Base-by-base conservation (phyloP, 2,329 filamentous ascomycete species). In the Colletotrichum sp. region DNA sequence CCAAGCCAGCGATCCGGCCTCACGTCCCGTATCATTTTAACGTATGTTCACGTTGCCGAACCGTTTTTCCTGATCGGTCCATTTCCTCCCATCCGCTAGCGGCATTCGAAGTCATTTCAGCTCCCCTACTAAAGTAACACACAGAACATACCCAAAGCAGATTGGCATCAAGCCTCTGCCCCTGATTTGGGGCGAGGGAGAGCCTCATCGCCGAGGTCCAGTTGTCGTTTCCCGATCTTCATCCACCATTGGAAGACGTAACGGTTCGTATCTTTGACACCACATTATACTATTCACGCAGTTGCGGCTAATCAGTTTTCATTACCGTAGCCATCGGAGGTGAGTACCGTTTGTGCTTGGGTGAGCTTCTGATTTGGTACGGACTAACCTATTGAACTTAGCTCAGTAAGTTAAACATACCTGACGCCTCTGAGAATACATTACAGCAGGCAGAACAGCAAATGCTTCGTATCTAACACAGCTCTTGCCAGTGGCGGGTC, bases 131-230 rank as follows among this genome's bases (percentile, higher is more conserved):
- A 28, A 66, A 26, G 8, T 26, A 18, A 36, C 69, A 67, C 15
- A 26, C 55, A 92, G 90, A 67, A 98, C 96, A 8, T 98, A 99
- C 85, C 96, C 96, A 32, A 96, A 95, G 80, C 96, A 98, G 86
- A 95, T 95, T 79, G 96, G 96, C 78, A 96, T 99, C 85, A 95
- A 98, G 79, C 96, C 96, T n/a, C 87, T 98, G 68, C 92, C 93
- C 26, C 92, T 99, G 89, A 90, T 94, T 79, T 99, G 96, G 96
- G 96, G 96, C 67, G 92, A 95, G 71, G 86, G 90, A 71, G 95
- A 98, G 83, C 92, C 95, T 52, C 85, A 89, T 74, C 88, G 92
- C 80, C 92, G 96, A 85, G 97, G 96, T 3, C 96, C 96, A 6
- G 95, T 99, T 66, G 93, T 98, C 68, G 96, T 98, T 59, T 97